phyloP scores from a whole-genome alignment of 768 basidiomycete genomes.

The Amanita thiersii region DNA sequence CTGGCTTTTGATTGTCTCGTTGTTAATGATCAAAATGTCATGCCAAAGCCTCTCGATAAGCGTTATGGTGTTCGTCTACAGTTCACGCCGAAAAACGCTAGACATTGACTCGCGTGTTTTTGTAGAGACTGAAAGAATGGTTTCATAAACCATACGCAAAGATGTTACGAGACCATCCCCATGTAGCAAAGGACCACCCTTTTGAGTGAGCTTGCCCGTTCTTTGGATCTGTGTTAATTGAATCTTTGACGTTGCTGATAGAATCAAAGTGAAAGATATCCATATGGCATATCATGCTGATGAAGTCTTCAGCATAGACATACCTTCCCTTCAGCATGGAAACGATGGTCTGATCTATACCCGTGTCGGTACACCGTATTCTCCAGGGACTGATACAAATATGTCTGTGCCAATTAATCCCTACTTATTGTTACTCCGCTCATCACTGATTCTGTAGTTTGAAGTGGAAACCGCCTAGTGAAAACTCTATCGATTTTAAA shows the following conservation, averaged over 20 bases:
- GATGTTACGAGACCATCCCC: conserved; percentile 62
- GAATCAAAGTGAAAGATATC: conserved; percentile 84
- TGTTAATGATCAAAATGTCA: conserved; percentile 78
- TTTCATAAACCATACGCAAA: conserved; percentile 75
- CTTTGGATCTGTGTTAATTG: not conserved
- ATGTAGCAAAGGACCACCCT: conserved; percentile 54
- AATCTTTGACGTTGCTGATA: conserved; percentile 21
- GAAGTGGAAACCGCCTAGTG: conserved; percentile 98
- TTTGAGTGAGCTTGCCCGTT: conserved; percentile 61
- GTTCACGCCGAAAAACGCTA: conserved; percentile 8
- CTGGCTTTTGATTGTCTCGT: conserved; percentile 93
- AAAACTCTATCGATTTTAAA: conserved; percentile 98
- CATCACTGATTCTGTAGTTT: conserved; percentile 40
- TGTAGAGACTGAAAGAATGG: conserved; percentile 71
- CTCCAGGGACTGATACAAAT: conserved; percentile 77
- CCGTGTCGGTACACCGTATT: conserved; percentile 76
- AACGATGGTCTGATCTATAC: conserved; percentile 98
- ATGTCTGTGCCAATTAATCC: conserved; percentile 56
- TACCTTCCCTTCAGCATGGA: conserved; percentile 81
- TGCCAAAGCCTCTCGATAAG: conserved; percentile 73
- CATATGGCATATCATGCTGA: conserved; percentile 82
- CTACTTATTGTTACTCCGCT: conserved; percentile 7
- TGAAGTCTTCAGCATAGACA: conserved; percentile 75
- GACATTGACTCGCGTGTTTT: not conserved
- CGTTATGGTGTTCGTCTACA: conserved; percentile 73